Percentiles rank a stretch among this genome's conserved stretches.
Conservation (phyloP, 2,329 filamentous ascomycete genomes). For the Epichloe sibirici region DNA sequence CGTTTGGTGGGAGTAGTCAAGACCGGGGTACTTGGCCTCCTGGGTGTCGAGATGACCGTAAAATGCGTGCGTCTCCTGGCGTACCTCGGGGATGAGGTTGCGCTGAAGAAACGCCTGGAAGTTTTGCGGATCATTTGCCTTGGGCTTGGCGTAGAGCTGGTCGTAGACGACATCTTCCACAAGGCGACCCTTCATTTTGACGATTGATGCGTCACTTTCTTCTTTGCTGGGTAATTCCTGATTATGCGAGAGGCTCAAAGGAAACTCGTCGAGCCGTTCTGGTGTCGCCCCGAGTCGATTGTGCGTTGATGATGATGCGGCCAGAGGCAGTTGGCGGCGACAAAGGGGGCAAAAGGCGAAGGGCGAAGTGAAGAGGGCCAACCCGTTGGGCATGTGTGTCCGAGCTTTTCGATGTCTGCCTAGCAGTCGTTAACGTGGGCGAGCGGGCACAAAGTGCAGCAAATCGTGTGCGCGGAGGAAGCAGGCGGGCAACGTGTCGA, state of each 20-base stretch:
- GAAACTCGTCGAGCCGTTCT: too few species aligned
- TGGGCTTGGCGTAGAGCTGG: constrained; percentile 58
- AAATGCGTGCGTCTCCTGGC: constrained; percentile 65
- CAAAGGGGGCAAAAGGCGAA: neutral
- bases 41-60: constrained; percentile 69
- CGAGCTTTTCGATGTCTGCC: neutral
- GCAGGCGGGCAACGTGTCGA: neutral
- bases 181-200: constrained; percentile 56
- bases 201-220: neutral
- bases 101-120: constrained; percentile 60
- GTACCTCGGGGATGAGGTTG: constrained; percentile 63
- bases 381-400: neutral
- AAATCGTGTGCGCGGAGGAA: neutral
- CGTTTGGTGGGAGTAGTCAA: constrained; percentile 62
- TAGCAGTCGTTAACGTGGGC: neutral
- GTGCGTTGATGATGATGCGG: neutral
- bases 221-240: neutral
- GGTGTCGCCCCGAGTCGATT: too few species aligned
- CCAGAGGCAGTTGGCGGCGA: neutral
- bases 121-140: constrained; percentile 54
- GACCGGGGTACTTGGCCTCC: constrained; percentile 69
- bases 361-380: neutral
- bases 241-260: neutral
- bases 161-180: constrained; percentile 64
- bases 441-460: neutral